phyloP scores from a whole-genome alignment of 805 yeast species.

The Komagataella ulmi region DNA sequence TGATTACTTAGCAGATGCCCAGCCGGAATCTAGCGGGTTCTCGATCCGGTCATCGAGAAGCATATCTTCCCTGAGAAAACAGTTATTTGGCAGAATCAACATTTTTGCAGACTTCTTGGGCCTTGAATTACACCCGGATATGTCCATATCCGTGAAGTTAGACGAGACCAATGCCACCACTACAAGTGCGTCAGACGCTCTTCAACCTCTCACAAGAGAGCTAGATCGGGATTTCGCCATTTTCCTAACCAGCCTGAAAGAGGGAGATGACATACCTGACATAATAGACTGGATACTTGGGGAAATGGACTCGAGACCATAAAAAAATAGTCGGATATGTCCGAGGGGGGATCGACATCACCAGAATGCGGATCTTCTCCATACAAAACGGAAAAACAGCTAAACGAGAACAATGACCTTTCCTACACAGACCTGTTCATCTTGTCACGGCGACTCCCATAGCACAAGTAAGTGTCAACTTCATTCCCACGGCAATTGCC shows the following conservation, averaged over 20 bases:
- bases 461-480: too few relatives aligned
- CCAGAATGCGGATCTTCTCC: neutral
- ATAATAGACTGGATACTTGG: conserved; percentile 11
- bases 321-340: neutral
- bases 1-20: neutral
- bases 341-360: neutral
- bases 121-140: neutral
- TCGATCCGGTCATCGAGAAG: neutral
- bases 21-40: neutral
- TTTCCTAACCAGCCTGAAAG: conserved; percentile 10
- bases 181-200: neutral
- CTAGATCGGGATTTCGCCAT: conserved; percentile 11
- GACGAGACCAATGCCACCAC: neutral
- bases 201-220: conserved; percentile 1
- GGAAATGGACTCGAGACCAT: neutral
- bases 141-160: neutral
- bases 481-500: neutral
- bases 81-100: neutral
- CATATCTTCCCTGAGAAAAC: neutral
- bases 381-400: neutral
- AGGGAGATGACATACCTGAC: conserved; percentile 7
- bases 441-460: neutral
- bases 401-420: too few relatives aligned
- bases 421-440: too few relatives aligned
- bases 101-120: conserved; percentile 1